Evolutionary conservation across 2,329 filamentous ascomycete genomes (phyloP).

Genomic region (Myriosclerotinia duriaeana): DNA sequence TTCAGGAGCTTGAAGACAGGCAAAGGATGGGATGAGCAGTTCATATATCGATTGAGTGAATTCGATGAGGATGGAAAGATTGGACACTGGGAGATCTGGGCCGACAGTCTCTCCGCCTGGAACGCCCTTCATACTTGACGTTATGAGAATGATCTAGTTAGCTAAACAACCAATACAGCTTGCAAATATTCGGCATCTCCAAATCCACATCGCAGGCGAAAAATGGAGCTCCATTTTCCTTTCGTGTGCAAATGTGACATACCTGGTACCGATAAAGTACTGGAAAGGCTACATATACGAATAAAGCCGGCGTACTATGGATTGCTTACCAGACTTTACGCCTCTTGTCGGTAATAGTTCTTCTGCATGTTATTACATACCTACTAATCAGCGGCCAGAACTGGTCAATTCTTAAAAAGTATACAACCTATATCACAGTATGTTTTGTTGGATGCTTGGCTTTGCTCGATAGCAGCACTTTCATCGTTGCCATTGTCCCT

Average conservation of each 20-base stretch:
- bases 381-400: conserved; percentile 17
- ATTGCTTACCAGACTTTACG: background rate
- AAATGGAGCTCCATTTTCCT: background rate
- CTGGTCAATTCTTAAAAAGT: conserved; percentile 26
- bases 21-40: conserved; percentile 44
- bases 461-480: conserved; percentile 44
- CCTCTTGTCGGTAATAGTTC: conserved; percentile 22
- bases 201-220: background rate
- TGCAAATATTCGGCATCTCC: too few species aligned
- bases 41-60: conserved; percentile 44
- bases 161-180: background rate
- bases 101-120: conserved; percentile 47
- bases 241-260: background rate
- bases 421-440: conserved; percentile 42
- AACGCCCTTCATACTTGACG: conserved; percentile 37
- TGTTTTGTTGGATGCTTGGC: conserved; percentile 45
- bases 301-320: background rate
- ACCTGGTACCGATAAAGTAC: background rate
- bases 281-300: background rate
- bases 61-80: conserved; percentile 44
- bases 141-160: background rate
- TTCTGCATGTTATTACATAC: background rate
- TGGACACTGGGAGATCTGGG: conserved; percentile 48
- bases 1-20: conserved; percentile 44
- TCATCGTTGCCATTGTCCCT: conserved; percentile 43